Percentiles rank a stretch among this genome's conserved stretches.
phyloP scores from a whole-genome alignment of 2,329 filamentous ascomycete genomes.

The Myotisia sp. region DNA sequence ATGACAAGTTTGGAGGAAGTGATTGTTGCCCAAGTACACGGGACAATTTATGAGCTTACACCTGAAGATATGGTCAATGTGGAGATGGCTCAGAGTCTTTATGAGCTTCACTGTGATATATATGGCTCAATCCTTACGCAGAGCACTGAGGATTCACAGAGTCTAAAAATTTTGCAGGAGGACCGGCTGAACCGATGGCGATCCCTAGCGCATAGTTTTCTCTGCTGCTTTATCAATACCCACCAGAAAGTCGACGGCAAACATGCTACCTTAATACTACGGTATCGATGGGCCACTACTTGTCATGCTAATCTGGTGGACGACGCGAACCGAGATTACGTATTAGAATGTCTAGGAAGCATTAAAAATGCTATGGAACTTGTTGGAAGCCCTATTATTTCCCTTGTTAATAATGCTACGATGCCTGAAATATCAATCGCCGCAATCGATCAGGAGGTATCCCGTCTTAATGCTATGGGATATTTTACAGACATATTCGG shows the following conservation, averaged over 20 bases:
- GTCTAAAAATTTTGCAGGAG: conserved; percentile 39
- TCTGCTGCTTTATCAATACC: too few relatives aligned
- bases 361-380: conserved; percentile 41
- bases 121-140: conserved; percentile 49
- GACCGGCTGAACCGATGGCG: conserved; percentile 49
- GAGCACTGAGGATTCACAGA: conserved; percentile 40
- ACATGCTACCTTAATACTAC: conserved; percentile 36
- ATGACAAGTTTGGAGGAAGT: conserved; percentile 19
- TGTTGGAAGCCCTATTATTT: conserved; percentile 34
- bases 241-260: conserved; percentile 17
- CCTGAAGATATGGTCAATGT: conserved; percentile 25
- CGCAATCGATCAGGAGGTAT: conserved; percentile 82
- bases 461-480: conserved; percentile 85
- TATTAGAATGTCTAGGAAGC: conserved; percentile 49
- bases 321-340: conserved; percentile 43
- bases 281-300: conserved; percentile 53
- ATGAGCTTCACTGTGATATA: conserved; percentile 54
- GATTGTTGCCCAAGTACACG: conserved; percentile 15
- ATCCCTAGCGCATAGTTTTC: conserved; percentile 39
- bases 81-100: conserved; percentile 46
- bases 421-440: conserved; percentile 74
- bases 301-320: conserved; percentile 46
- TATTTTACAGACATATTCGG: conserved; percentile 88
- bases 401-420: conserved; percentile 69
- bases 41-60: conserved; percentile 17